phyloP scores from a whole-genome alignment of 495 filamentous ascomycete species.

The Xylaria longipes region DNA sequence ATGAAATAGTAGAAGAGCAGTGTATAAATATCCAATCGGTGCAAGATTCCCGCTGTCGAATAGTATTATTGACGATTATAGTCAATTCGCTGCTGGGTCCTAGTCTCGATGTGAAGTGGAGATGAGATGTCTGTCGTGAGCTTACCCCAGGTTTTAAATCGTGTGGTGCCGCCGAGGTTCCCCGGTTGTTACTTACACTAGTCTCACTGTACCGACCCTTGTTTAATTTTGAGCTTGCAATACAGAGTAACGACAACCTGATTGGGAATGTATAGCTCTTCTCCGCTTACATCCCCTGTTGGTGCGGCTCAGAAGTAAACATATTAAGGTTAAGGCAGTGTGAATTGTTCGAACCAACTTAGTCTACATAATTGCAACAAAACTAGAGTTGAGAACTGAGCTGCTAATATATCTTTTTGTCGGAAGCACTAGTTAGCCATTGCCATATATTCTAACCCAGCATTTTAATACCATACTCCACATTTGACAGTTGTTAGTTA shows the following conservation, averaged over 20 bases:
- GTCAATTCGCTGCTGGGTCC: neutral
- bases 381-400: no score
- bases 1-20: neutral
- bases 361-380: neutral
- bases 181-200: slow-evolving; percentile 9
- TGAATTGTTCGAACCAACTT: neutral
- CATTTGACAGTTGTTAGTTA: no score
- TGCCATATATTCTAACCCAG: no score
- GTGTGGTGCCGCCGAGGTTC: slow-evolving; percentile 20
- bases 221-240: neutral
- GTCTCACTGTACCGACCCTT: neutral
- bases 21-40: neutral
- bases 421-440: no score
- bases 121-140: neutral
- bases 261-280: neutral
- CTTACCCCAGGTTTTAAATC: slow-evolving; percentile 18
- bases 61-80: neutral
- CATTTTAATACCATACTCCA: no score
- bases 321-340: neutral
- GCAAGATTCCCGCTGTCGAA: neutral
- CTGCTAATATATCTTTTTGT: no score
- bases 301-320: no score
- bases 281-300: neutral
- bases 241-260: neutral
- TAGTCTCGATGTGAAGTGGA: slow-evolving; percentile 10